Base-by-base conservation (phyloP, 2,329 filamentous ascomycete species). In the Zelopaecilomyces penicillatus region DNA sequence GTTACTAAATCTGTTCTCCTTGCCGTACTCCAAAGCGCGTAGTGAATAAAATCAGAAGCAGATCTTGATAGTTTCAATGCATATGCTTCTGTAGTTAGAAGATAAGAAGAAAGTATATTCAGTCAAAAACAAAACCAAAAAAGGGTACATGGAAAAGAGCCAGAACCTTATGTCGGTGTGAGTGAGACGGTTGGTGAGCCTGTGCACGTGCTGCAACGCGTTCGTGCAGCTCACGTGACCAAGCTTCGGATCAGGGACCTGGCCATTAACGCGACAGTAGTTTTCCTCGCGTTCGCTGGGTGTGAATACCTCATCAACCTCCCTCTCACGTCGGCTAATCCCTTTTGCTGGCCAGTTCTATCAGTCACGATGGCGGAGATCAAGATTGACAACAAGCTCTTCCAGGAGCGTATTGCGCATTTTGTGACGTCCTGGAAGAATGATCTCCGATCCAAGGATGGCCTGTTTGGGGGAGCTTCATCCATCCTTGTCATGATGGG, bases 401-500 rank as follows among this genome's bases (percentile, higher is more conserved):
- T 98, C 73, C 90, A 95, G 68, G 90, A 93, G 72, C 90, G 93
- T 62, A 78, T 97, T 55, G 83, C 83, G 55, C 83, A 85, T 62
- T 85, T 98, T 59, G 78, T 90, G 63, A 82, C 86, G 57, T 82
- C 88, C 70, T 98, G 94, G 93, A 97, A 95, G 75, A 82, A 86
- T 58, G 91, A 97, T 75, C 91, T 95, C 73, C 85, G 90, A 61
- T 79, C 84, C 50, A 86, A 85, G 63, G 87, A 95, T 70, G 75
- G 81, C 60, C 70, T 91, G 52, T 98, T 97, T 66, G 82, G 80
- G 55, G 91, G 90, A 61, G 90, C 81, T 53, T 82, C 83, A 52
- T 95, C 91, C 49, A 87, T 98, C 58, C 73, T 93, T 57, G 78
- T 96, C 48, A 76, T 94, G 63, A 93, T 96, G 78, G 93, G 93